Base-by-base conservation (phyloP, 192 early-diverging fungal genomes). In the Linderina pennispora region DNA sequence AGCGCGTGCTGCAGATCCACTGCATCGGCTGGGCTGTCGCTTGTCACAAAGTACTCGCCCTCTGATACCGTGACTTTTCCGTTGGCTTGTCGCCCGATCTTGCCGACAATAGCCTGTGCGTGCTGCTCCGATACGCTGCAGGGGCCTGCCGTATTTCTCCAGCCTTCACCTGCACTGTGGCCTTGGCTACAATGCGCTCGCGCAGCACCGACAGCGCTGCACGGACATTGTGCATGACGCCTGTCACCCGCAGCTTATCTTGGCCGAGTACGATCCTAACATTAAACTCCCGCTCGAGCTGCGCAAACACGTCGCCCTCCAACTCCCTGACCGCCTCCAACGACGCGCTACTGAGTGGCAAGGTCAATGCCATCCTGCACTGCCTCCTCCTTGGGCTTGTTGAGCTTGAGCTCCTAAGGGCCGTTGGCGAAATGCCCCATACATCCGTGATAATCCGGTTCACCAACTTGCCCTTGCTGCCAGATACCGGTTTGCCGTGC, bases 1-100 rank as follows among this genome's bases (percentile, higher is more conserved):
- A 72, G 45, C 26, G 55, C 61, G 20, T 55, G 43, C 37, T 58
- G 56, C 3, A 58, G 31, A 7, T 72, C 53, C 4, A 63, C 61
- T 45, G 57, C 44, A 22, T 43, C 53, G 1, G 36, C 14, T 1
- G 40, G 56, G 11, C 46, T 35, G 36, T 45, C 42, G 25, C 68
- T 55, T 16, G 51, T 44, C 4, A 48, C 68, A 47, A 56, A 64
- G 5, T 53, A 21, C 34, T 53, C 50, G 31, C 62, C 57, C 3
- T 60, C 38, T 9, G 24, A 51, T 20, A 39, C 34, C 3, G 25
- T 54, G 0, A 57, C 43, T 1, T 43, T 49, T 2, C 50, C 50
- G 8, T 16, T 13, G 2, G 44, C 14, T 16, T 32, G 40, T n/a
- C 19, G 23, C 14, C 24, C 23, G 3, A 62, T 6, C 9, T 9